Evolutionary conservation across 345 rosid genomes (phyloP), one percentile per base, ranked within the genome.

Genomic region (Pseudoturritis turrita): DNA sequence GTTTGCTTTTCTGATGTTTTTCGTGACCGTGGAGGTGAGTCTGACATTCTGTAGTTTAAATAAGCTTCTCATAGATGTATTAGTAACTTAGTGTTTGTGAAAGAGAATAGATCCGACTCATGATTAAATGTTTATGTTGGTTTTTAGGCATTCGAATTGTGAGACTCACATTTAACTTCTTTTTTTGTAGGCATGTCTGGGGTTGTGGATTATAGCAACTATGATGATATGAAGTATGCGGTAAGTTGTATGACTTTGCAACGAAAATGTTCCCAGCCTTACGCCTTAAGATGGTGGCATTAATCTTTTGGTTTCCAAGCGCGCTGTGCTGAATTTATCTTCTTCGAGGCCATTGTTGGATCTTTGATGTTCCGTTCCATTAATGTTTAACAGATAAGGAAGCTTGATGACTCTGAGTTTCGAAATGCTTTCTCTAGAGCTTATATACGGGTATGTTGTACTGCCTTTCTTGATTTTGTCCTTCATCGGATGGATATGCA

Each of bases 1-100:
- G 99, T 91, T 62, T 88, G 96, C 74, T 95, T 95, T 61, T 89
- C 99, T 74, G 89, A 91, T 80, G 98, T 95, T 15, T 95, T 87
- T 60, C 92, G 88, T 18, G 92, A 88, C 56, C 93, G 89, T 35
- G 88, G 87, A 67, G 98, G 99, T 95, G 72, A 77, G 84, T 41
- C 10, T n/a, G 5, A 33, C 41, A 36, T 11, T 33, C 17, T 18
- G 6, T 45, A 17, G 51, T 46, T 36, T 29, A 1, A 6, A 39
- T 11, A 11, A 59, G 6, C 23, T 50, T 60, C 15, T 51, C 29
- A 4, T 50, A 28, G 23, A 21, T 74, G 3, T 25, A 5, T 46
- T 47, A 40, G n/a, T 21, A 4, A 39, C 28, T 58, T 11, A 29
- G 31, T 52, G 10, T 51, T 23, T 33, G 28, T 36, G 4, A 4